Evolutionary conservation across 768 basidiomycete species (phyloP).

Genomic region (Lactifluus subvellereus): DNA sequence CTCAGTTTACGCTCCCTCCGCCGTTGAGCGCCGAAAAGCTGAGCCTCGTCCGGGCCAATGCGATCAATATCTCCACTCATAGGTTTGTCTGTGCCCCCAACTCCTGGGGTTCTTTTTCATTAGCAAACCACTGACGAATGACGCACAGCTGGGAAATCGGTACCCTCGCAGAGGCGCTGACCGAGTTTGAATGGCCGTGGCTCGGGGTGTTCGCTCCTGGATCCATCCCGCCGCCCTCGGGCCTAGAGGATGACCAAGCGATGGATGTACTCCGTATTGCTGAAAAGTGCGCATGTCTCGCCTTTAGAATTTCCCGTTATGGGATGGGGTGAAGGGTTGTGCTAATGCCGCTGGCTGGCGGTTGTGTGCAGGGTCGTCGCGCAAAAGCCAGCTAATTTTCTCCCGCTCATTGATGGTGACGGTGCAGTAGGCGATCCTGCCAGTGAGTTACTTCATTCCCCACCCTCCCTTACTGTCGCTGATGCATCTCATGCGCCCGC

Average conservation of each 20-base stretch:
- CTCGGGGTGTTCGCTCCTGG: constrained; percentile 44
- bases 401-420: constrained; percentile 43
- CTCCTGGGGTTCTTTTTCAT: neutral
- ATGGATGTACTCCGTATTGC: constrained; percentile 41
- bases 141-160: constrained; percentile 54
- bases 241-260: constrained; percentile 31
- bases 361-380: constrained; percentile 35
- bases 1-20: neutral
- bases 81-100: constrained; percentile 6
- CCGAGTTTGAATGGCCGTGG: constrained; percentile 44
- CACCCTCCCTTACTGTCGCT: neutral
- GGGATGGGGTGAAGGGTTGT: neutral
- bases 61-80: constrained; percentile 11
- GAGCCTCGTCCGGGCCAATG: constrained; percentile 4
- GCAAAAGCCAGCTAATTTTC: constrained; percentile 33
- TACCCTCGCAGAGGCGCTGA: constrained; percentile 47
- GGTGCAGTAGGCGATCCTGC: constrained; percentile 61
- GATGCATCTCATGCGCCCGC: neutral
- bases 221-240: constrained; percentile 39
- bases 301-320: neutral
- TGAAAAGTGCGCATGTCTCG: constrained; percentile 30
- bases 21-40: neutral
- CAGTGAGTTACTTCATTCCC: constrained; percentile 32
- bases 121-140: neutral
- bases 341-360: neutral